These are phyloP conservation scores for Coemansia sp. DNA, from an alignment of 192 early-diverging fungal species.

Conservation along the genomic window DNA sequence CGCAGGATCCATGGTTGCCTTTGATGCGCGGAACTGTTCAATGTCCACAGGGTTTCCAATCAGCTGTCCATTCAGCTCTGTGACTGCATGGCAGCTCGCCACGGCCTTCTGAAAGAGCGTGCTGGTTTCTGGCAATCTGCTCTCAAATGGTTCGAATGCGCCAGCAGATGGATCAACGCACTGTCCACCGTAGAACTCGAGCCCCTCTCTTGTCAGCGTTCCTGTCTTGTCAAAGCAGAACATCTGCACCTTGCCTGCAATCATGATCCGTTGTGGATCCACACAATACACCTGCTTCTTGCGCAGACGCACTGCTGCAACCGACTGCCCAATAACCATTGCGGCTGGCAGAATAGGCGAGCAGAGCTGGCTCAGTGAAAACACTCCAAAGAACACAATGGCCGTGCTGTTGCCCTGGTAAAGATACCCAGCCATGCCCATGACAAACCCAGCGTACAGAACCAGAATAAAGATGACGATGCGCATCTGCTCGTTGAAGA, in stretches of 20 bases:
- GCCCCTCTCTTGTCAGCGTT: slow-evolving; percentile 66
- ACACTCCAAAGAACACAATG: slow-evolving; percentile 70
- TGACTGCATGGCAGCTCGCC: slow-evolving; percentile 63
- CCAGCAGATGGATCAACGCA: slow-evolving; percentile 21
- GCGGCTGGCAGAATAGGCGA: slow-evolving; percentile 66
- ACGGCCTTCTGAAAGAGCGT: slow-evolving; percentile 28
- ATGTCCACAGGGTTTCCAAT: slow-evolving; percentile 70
- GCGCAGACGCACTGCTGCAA: slow-evolving; percentile 56
- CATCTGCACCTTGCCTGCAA: slow-evolving; percentile 64
- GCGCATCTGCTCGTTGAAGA: slow-evolving; percentile 73
- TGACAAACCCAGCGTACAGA: slow-evolving; percentile 39
- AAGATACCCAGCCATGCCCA: slow-evolving; percentile 48
- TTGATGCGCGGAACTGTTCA: slow-evolving; percentile 64
- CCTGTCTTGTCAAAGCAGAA: slow-evolving; percentile 71
- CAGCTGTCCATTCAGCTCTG: slow-evolving; percentile 52
- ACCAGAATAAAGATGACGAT: slow-evolving; percentile 58
- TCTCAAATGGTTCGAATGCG: slow-evolving; percentile 8
- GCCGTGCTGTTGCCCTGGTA: slow-evolving; percentile 53
- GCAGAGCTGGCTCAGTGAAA: slow-evolving; percentile 65
- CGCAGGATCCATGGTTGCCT: slow-evolving; percentile 17
- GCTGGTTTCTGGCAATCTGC: slow-evolving; percentile 11
- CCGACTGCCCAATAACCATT: slow-evolving; percentile 63
- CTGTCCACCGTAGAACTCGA: slow-evolving; percentile 59
- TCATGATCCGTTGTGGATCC: slow-evolving; percentile 62
- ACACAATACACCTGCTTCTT: slow-evolving; percentile 63